A percentile compares a stretch with the other conserved stretches of the same genome.
Conservation (phyloP, 768 basidiomycete genomes). For the Lactifluus pinguis region DNA sequence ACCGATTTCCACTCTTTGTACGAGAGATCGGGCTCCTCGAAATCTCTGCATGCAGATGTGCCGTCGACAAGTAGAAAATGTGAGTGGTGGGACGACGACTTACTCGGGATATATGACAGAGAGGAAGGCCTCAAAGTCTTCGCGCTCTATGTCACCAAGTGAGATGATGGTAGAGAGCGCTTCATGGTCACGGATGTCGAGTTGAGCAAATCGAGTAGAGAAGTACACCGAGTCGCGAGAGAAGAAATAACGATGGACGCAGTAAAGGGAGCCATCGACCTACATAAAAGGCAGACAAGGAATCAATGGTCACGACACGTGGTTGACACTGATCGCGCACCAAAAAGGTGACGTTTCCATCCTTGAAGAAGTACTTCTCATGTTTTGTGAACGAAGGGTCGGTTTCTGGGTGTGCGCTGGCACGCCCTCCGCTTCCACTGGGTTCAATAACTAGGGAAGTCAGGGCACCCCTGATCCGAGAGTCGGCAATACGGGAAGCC, state of each 20-base stretch:
- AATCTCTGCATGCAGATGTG: too few species aligned
- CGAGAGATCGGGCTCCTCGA: too few species aligned
- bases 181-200: slow-evolving; percentile 3
- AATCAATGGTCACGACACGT: not conserved
- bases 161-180: not conserved
- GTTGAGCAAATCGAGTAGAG: not conserved
- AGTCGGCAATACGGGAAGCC: not conserved
- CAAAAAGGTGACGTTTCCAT: slow-evolving; percentile 14
- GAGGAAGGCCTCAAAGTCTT: too few species aligned
- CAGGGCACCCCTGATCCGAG: not conserved
- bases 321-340: not conserved
- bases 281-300: not conserved
- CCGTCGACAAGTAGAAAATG: too few species aligned
- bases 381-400: slow-evolving; percentile 1
- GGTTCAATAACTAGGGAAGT: too few species aligned
- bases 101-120: too few species aligned
- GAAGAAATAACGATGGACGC: slow-evolving; percentile 12
- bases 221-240: slow-evolving; percentile 9
- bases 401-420: not conserved
- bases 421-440: not conserved
- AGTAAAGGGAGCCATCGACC: slow-evolving; percentile 6
- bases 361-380: slow-evolving; percentile 7
- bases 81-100: too few species aligned
- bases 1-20: too few species aligned
- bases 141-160: not conserved